These are phyloP conservation scores for Mikania micrantha DNA, from an alignment of 129 eudicot species.

Conservation along the genomic window DNA sequence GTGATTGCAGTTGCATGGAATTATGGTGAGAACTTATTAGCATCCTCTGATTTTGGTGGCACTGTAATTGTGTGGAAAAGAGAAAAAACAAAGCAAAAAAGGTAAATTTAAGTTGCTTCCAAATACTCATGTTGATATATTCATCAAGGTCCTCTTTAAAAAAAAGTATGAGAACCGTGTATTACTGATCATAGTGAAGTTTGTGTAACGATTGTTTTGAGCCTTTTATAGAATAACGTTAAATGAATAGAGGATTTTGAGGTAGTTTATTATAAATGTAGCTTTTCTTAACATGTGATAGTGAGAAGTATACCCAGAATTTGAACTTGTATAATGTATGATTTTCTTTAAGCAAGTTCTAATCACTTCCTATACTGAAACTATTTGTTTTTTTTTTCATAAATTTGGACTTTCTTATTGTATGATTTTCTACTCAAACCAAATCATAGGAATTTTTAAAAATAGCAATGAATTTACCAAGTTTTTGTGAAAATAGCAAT, in stretches of 20 bases:
- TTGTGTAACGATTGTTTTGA: not conserved
- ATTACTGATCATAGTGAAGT: not conserved
- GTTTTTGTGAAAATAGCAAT: not conserved
- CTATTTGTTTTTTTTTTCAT: not conserved
- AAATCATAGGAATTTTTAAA: no score
- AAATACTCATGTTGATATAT: not conserved
- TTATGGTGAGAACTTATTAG: conserved; percentile 89
- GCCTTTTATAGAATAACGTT: not conserved
- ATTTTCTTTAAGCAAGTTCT: not conserved
- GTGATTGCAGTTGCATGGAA: conserved; percentile 96
- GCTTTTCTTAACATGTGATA: not conserved
- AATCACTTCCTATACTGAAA: not conserved
- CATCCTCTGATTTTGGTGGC: conserved; percentile 97
- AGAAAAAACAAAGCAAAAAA: conserved; percentile 56
- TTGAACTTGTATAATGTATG: not conserved
- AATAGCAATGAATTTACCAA: no score
- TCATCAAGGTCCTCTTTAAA: not conserved
- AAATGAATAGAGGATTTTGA: not conserved
- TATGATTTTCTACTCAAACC: no score
- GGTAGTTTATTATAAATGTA: not conserved
- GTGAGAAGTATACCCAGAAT: not conserved
- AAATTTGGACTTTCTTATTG: no score
- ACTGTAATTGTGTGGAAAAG: conserved; percentile 98
- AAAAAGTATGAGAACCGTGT: not conserved
- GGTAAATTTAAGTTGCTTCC: not conserved